Evolutionary conservation across 257 asterid genomes (phyloP), one percentile per base, ranked within the genome.

Genomic region (Datura wrightii): DNA sequence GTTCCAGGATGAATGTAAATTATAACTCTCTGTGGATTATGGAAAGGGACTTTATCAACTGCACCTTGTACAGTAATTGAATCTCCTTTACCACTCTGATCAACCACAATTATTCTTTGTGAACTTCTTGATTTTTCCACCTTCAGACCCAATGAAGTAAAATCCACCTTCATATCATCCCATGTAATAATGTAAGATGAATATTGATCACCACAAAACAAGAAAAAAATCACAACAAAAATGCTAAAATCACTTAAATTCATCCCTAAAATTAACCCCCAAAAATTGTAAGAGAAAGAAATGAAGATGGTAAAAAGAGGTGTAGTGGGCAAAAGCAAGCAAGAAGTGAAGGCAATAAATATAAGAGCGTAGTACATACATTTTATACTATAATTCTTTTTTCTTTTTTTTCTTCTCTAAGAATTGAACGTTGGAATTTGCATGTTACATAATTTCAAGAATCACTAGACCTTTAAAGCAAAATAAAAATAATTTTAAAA

Each of bases 41-140:
- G 56, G 36, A 50, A 83, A 10, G 98, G 99, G 37, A 96, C 98
- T 94, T 92, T 71, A 85, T 94, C 95, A 24, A 96, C 86, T 0
- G 98, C 99, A 8, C 94, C 99, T 85, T 96, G 99, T 62, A 96
- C 92, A 0, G 97, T 96, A 1, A 48, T 2, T 2, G 95, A 91
- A 84, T 94, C 93, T 10, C 98, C 98, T 6, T 53, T 0, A 2
- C 98, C 99, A 2, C 85, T 84, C 79, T 80, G 59, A 84, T 91
- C 93, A 56, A 96, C 98, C 1, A 96, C 88, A 46, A 94, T 88
- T 0, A 94, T 84, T 83, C 55, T 58, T 31, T 78, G 14, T 41
- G 19, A 41, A 5, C 31, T 24, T 24, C 31, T 24, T 24, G 31
- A 24, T 24, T 24, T 24, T 24, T 24, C 31, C 31, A 24, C 31